Base-by-base conservation (phyloP, 1,284 basidiomycete genomes). In the Apiotrichum laibachii region DNA sequence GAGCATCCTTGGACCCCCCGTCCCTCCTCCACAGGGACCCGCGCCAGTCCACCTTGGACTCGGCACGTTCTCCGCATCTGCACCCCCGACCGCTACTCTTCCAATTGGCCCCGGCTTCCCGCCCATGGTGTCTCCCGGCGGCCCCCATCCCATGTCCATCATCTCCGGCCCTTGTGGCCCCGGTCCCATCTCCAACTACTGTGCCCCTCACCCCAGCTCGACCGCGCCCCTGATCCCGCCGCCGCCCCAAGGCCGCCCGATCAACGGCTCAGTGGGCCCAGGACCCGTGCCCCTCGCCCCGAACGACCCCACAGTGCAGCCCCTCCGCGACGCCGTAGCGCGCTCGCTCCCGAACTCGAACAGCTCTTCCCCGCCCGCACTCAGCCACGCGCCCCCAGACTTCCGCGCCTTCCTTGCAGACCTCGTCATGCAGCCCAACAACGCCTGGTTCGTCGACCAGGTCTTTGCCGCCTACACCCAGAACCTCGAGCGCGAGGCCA, bases 1-100 rank as follows among this genome's bases (percentile, higher is more conserved):
- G 53, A 69, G 69, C 37, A 70, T 76, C 13, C 62, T 75, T 1
- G 72, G 72, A 16, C 50, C 39, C 16, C 44, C 56, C 3, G 49
- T 26, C 11, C 33, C 35, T 15, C 34, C 49, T 15, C 49, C 33
- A 19, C 34, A 33, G 11, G 31, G 15, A 12, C 49, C 49, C 2
- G 49, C 49, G 4, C 35, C 49, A 5, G 39, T 50, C 35, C 49
- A 50, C 3, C 15, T 50, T 13, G 49, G 49, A 5, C 49, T 50
- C 5, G 35, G 35, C 11, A 46, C 9, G 10, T 48, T 34, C 21
- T 40, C 18, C 19, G 5, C 45, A 11, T 31, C 26, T 4, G 15
- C 22, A 1, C 19, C 26, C 4, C 22, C 26, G 22, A 26, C 19
- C 19, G 35, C 15, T 16, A 22, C 21, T 19, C 49, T 35, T 5